These are phyloP conservation scores for Sphaerobolus stellatus DNA, from an alignment of 1,284 basidiomycete genomes.

Conservation along the genomic window DNA sequence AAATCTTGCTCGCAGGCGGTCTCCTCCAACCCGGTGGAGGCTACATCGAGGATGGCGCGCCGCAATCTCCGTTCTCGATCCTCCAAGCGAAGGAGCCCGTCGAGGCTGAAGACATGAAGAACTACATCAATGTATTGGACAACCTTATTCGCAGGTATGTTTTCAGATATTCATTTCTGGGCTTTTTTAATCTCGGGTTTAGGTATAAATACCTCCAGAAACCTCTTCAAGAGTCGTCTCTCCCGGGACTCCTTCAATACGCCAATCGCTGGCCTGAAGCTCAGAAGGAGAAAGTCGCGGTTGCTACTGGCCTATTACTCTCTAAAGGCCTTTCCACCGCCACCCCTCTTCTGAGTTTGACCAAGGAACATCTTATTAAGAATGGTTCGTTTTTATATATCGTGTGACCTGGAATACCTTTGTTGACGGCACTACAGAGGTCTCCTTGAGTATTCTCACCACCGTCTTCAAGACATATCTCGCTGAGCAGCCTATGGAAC, in stretches of 20 bases:
- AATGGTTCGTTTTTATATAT: slow-evolving; percentile 58
- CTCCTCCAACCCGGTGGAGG: slow-evolving; percentile 93
- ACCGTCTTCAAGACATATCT: slow-evolving; percentile 81
- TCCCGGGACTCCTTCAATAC: slow-evolving; percentile 87
- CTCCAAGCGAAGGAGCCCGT: slow-evolving; percentile 78
- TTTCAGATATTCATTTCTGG: background rate
- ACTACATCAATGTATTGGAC: slow-evolving; percentile 90
- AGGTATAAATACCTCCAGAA: slow-evolving; percentile 99
- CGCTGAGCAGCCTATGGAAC: slow-evolving; percentile 80
- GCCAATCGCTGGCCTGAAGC: slow-evolving; percentile 77
- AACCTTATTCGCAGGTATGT: slow-evolving; percentile 89
- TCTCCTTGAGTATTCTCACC: slow-evolving; percentile 76
- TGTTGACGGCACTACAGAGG: slow-evolving; percentile 45
- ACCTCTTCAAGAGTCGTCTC: slow-evolving; percentile 83
- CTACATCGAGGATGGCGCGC: slow-evolving; percentile 85
- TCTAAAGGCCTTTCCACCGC: slow-evolving; percentile 79
- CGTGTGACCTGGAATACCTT: background rate
- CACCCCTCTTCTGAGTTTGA: slow-evolving; percentile 76
- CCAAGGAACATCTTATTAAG: slow-evolving; percentile 94
- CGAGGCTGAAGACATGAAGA: slow-evolving; percentile 82
- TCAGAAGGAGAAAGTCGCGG: slow-evolving; percentile 81
- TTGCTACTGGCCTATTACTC: slow-evolving; percentile 79
- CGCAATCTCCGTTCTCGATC: slow-evolving; percentile 80
- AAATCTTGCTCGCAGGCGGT: slow-evolving; percentile 91
- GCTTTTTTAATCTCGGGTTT: background rate